phyloP scores from a whole-genome alignment of 345 rosid species.

The Linum lewisii region DNA sequence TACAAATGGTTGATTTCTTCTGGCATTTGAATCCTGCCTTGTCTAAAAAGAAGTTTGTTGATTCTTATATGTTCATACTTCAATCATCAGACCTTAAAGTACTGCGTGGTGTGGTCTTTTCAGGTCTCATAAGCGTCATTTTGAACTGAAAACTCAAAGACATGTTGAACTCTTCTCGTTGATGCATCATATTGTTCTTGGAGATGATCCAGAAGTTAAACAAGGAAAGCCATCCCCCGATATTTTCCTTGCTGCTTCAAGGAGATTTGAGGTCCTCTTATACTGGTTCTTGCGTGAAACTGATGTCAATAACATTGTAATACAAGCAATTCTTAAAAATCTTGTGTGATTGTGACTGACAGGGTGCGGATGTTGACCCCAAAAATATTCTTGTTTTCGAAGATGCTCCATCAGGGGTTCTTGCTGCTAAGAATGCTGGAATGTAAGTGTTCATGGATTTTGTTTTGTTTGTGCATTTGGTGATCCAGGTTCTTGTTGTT shows the following conservation, averaged over 20 bases:
- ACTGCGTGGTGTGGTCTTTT: too few species aligned
- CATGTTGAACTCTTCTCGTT: constrained; percentile 70
- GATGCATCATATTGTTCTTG: constrained; percentile 89
- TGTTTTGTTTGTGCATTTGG: constrained; percentile 5
- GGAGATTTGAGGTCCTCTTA: constrained; percentile 70
- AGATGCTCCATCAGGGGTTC: constrained; percentile 93
- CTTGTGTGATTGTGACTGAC: constrained; percentile 9
- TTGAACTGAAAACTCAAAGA: constrained; percentile 67
- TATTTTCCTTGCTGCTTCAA: constrained; percentile 75
- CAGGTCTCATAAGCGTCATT: constrained; percentile 77
- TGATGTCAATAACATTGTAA: neutral
- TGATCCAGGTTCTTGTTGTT: neutral
- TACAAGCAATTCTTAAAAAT: too few species aligned
- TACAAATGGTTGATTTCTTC: too few species aligned
- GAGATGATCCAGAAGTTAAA: constrained; percentile 95
- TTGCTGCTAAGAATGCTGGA: constrained; percentile 83
- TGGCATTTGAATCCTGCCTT: too few species aligned
- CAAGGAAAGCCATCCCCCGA: constrained; percentile 91
- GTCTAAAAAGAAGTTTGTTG: too few species aligned
- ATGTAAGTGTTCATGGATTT: constrained; percentile 67
- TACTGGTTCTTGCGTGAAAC: neutral
- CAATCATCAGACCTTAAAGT: too few species aligned
- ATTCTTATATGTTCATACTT: too few species aligned
- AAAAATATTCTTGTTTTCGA: constrained; percentile 60
- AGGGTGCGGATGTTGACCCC: constrained; percentile 64